Percentiles rank a stretch among this genome's conserved stretches.
phyloP scores from a whole-genome alignment of 164 flowering plant genomes.

The Vitis cinerea region DNA sequence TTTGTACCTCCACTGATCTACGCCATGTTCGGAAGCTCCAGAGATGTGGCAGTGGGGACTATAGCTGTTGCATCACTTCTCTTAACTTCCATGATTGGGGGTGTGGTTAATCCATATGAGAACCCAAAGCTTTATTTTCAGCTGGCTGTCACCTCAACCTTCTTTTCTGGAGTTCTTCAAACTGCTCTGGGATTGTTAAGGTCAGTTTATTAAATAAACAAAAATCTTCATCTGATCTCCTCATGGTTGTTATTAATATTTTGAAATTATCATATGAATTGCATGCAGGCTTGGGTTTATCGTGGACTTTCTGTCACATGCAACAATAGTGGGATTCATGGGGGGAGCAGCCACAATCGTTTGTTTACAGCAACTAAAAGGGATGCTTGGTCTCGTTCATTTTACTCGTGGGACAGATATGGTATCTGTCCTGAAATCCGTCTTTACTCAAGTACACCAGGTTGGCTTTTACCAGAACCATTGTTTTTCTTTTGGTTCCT shows the following conservation, averaged over 20 bases:
- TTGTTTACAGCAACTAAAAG: constrained; percentile 57
- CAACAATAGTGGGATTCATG: constrained; percentile 66
- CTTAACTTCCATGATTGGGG: constrained; percentile 42
- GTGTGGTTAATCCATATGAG: constrained; percentile 32
- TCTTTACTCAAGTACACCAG: constrained; percentile 41
- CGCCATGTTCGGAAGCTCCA: constrained; percentile 72
- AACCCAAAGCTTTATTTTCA: constrained; percentile 43
- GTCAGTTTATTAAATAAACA: constrained; percentile 19
- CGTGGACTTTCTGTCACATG: constrained; percentile 60
- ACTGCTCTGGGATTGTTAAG: constrained; percentile 66
- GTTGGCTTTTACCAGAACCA: constrained; percentile 12
- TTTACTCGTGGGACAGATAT: constrained; percentile 56
- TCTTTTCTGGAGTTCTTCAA: constrained; percentile 66
- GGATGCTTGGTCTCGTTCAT: constrained; percentile 48
- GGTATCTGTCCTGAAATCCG: constrained; percentile 38
- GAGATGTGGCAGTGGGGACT: constrained; percentile 66
- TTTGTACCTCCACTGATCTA: constrained; percentile 76
- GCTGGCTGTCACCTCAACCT: constrained; percentile 56
- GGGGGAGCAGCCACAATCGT: constrained; percentile 60
- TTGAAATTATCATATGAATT: background rate
- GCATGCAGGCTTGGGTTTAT: constrained; percentile 53
- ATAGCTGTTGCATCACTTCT: constrained; percentile 66
- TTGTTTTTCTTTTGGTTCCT: background rate
- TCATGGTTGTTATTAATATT: background rate
- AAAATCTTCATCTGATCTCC: too few species aligned